Conservation (phyloP, 2,329 filamentous ascomycete species). For the Hortaea sp. region DNA sequence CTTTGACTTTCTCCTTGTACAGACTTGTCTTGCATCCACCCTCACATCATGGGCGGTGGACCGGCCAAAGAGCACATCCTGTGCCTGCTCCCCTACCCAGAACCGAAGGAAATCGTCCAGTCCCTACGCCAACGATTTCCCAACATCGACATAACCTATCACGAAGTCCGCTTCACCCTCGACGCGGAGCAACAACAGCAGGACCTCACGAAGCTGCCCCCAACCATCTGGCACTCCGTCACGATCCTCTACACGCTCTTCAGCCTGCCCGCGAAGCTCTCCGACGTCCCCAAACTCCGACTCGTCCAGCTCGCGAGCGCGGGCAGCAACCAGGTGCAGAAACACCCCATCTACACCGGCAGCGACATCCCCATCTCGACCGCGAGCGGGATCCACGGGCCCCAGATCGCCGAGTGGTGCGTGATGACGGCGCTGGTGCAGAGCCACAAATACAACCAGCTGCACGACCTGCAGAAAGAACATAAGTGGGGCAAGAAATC, state of each 20-base stretch:
- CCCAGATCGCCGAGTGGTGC: conserved; percentile 58
- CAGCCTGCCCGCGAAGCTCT: conserved; percentile 32
- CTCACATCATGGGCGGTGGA: conserved; percentile 26
- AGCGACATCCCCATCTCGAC: conserved; percentile 46
- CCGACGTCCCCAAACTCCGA: conserved; percentile 30
- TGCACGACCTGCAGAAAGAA: conserved; percentile 50
- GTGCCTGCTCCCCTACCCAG: conserved; percentile 22
- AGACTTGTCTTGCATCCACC: too few species aligned
- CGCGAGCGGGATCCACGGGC: conserved; percentile 49
- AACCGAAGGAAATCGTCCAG: conserved; percentile 29
- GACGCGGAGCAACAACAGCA: conserved; percentile 5
- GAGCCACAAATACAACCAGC: conserved; percentile 42
- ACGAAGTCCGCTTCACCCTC: conserved; percentile 18
- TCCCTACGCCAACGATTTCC: conserved; percentile 34
- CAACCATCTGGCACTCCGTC: conserved; percentile 31
- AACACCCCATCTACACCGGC: conserved; percentile 44
- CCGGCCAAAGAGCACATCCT: conserved; percentile 25
- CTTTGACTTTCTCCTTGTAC: too few species aligned
- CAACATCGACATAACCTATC: conserved; percentile 36
- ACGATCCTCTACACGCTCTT: conserved; percentile 41
- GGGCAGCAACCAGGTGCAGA: conserved; percentile 44
- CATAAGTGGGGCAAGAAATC: conserved; percentile 40
- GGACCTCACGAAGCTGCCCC: conserved; percentile 6
- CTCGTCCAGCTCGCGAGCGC: conserved; percentile 50
- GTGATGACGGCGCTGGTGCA: conserved; percentile 51